A percentile compares a stretch with the other conserved stretches of the same genome.
These are phyloP conservation scores for Nannizziopsis barbatae DNA, from an alignment of 2,329 filamentous ascomycete species.

Conservation along the genomic window DNA sequence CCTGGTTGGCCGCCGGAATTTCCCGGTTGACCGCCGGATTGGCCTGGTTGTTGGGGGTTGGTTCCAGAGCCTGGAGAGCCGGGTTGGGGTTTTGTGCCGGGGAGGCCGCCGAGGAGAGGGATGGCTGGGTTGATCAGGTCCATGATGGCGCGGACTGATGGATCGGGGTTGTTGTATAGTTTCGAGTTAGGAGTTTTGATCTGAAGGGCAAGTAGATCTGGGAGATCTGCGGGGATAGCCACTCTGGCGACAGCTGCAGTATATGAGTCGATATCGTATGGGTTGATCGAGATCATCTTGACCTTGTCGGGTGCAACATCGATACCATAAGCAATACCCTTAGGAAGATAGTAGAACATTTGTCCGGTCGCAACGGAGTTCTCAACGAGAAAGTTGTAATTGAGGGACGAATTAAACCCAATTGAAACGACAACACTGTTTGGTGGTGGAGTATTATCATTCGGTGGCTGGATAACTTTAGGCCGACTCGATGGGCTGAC, in stretches of 20 bases:
- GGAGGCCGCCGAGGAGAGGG: constrained; percentile 42
- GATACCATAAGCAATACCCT: constrained; percentile 53
- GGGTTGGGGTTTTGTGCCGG: constrained; percentile 19
- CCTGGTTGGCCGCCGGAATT: constrained; percentile 17
- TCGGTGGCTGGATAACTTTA: constrained; percentile 61
- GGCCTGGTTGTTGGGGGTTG: constrained; percentile 31
- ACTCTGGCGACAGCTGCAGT: constrained; percentile 70
- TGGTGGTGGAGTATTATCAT: constrained; percentile 45
- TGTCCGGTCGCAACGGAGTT: constrained; percentile 65
- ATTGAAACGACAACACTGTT: constrained; percentile 68
- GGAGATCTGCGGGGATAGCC: constrained; percentile 60
- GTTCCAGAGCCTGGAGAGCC: constrained; percentile 21
- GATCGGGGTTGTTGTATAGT: constrained; percentile 60
- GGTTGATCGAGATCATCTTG: constrained; percentile 59
- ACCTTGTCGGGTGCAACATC: constrained; percentile 39
- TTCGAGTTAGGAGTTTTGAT: constrained; percentile 59
- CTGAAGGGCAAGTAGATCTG: constrained; percentile 57
- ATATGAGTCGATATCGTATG: constrained; percentile 68
- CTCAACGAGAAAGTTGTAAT: constrained; percentile 70
- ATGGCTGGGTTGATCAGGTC: constrained; percentile 74
- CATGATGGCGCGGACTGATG: constrained; percentile 61
- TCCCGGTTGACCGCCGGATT: constrained; percentile 23
- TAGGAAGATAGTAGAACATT: constrained; percentile 68
- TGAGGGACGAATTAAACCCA: constrained; percentile 68
- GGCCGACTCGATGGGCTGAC: constrained; percentile 50